Percentiles rank a stretch among this genome's conserved stretches.
Conservation (phyloP, 768 basidiomycete genomes). For the Cystoderma amianthinum region DNA sequence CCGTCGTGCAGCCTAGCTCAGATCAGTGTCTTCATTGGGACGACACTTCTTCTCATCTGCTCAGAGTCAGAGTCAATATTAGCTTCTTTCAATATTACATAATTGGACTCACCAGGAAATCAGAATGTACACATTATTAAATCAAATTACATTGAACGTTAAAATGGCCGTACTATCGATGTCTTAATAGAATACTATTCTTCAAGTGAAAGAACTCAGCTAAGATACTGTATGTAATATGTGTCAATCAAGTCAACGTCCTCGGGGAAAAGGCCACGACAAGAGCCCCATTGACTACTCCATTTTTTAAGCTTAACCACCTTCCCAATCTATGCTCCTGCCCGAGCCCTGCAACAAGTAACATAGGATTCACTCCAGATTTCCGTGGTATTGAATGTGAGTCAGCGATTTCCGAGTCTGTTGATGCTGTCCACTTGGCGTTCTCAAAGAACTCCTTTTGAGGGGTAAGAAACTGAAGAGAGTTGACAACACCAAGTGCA, state of each 20-base stretch:
- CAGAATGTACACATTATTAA: too few species aligned
- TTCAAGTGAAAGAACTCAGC: too few species aligned
- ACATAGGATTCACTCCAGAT: conserved; percentile 20
- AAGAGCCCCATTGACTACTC: conserved; percentile 66
- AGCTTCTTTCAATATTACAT: too few species aligned
- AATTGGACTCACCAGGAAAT: too few species aligned
- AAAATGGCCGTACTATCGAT: too few species aligned
- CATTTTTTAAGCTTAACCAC: conserved; percentile 72
- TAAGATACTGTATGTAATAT: too few species aligned
- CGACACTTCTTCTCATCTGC: too few species aligned
- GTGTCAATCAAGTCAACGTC: conserved; percentile 14
- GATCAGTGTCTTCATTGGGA: too few species aligned
- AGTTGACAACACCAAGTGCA: conserved; percentile 81
- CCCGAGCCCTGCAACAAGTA: conserved; percentile 76
- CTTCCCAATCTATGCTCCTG: conserved; percentile 89
- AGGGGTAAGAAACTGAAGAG: conserved; percentile 70
- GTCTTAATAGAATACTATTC: too few species aligned
- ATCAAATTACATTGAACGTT: too few species aligned
- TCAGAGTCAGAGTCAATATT: too few species aligned
- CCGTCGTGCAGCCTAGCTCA: too few species aligned
- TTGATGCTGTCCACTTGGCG: conserved; percentile 18
- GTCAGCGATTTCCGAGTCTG: not conserved
- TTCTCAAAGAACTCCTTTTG: conserved; percentile 36
- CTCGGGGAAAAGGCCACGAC: conserved; percentile 52
- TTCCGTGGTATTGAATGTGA: conserved; percentile 8